Base-by-base conservation (phyloP, 78 protist species). In the Isochrysis galbana region DNA sequence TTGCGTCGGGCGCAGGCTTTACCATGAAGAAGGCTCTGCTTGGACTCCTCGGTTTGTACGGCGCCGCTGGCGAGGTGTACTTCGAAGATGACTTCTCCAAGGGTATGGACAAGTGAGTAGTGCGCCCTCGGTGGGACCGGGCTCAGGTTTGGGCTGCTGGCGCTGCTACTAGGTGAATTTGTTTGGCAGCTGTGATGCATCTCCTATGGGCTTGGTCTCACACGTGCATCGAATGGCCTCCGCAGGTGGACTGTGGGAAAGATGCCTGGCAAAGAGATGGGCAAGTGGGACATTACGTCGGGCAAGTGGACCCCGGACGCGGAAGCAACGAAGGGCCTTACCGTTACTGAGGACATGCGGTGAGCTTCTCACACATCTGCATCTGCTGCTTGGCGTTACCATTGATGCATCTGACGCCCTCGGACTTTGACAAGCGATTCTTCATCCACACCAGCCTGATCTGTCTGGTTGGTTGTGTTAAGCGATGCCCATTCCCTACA, bases 271-370 rank as follows among this genome's bases (percentile, higher is more conserved):
- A 77, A 77, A 46, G 84, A 77, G 46, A 77, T 77, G 84, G 84
- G 84, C 84, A 77, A 34, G 84, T 77, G 44, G 44, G 84, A 1
- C 47, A 29, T 39, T 46, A 39, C 47, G n/a, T 1, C 47, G 22
- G 84, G 87, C 87, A 39, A 78, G 88, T 80, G 88, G 88, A 44
- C 26, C 38, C 55, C 25, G 29, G 88, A 80, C 55, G 54, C 22
- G 88, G 55, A 80, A 38, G 88, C 32, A 54, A 0, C 39, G 3
- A 80, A 42, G 88, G 88, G 88, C 39, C 2, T 80, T 21, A 25
- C 34, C 32, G 0, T 2, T 11, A 22, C 88, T 19, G 55, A 80
- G 47, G 88, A 80, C 88, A 80, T 80, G 88, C 51, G 55, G 29
- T 51, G 61, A 7, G 61, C n/a, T n/a, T n/a, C n/a, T n/a, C n/a